Base-by-base conservation (phyloP, 2,329 filamentous ascomycete genomes). In the Ceratocystiopsis brevicomis region DNA sequence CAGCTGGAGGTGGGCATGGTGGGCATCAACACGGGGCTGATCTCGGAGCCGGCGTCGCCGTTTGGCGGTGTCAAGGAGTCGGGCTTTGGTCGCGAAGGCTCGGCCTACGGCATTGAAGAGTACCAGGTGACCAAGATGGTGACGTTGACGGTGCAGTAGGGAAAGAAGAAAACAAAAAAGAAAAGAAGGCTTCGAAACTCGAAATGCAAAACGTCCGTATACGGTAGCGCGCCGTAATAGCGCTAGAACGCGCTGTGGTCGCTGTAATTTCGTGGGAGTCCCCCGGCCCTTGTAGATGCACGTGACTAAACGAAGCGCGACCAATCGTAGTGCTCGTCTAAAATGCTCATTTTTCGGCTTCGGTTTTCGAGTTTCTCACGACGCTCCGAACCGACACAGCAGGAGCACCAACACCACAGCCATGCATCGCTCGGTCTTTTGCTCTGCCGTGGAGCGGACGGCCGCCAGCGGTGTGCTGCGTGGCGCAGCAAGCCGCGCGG, bases 61-160 rank as follows among this genome's bases (percentile, higher is more conserved):
- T 90, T 90, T 55, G 83, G 83, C 15, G 83, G 83, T 50, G 77
- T 90, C 39, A 90, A 90, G 62, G 68, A 86, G 62, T 83, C 76
- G 52, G 83, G 83, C 1, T 86, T 86, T 52, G 83, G 83, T 3
- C 66, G 81, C 38, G 84, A 90, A 59, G 83, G 83, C 10, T 80
- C 78, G 49, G 71, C 76, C 57, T 81, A 86, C 47, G 82, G 82
- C 15, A 76, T 86, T 48, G 73, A 76, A 14, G 83, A 88, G 61
- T 88, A 85, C 56, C 68, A 78, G 55, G 61, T 72, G 37, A 80
- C 79, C 50, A 88, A 88, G 68, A 81, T 70, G 55, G 63, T 78
- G 15, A 66, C 70, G 25, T 2, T 30, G 25, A 6, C 25, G 25
- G 25, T 75, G 47, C 68, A 75, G 55, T 37, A 41, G 34, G 46